Base-by-base conservation (phyloP, 2,329 filamentous ascomycete genomes). In the Colletotrichum sp. region DNA sequence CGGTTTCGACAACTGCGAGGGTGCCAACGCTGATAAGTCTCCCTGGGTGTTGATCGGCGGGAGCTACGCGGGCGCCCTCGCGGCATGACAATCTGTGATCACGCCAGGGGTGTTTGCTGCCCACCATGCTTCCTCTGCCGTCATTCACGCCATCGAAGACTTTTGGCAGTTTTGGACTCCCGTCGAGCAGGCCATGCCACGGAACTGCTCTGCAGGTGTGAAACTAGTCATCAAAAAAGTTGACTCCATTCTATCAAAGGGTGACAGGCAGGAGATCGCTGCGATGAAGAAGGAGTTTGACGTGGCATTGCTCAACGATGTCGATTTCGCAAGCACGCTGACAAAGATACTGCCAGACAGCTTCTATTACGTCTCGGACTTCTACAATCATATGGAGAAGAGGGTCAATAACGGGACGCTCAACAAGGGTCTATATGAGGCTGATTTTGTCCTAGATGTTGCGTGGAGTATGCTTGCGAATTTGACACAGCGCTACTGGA, bases 1-100 rank as follows among this genome's bases (percentile, higher is more conserved):
- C 21, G 82, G 85, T 0, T 89, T 88, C 68, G 86, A 86, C 60
- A 63, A 65, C 21, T 57, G 52, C 9, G 34, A 32, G 8, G 69
- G 60, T 12, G 74, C 73, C 34, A 76, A 87, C 52, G 85, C 87
- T 10, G 80, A 84, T 18, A 83, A 86, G 30, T 87, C 88, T 16
- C 88, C 89, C 0, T 91, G 89, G 89, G 85, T 90, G n/a, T 81
- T 89, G 36, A 82, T 87, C 26, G 89, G 89, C 9, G 89, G 87
- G 9, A 89, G 87, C 5, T 90, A 90, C 76, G 86, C 86, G 36
- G 89, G 89, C 44, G 88, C 87, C 9, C 82, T 90, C 8, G 81
- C 88, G 4, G 88, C 88, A 9, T 89, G 88, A 88, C 86, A 84
- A 13, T 86, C 86, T 28, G 83, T 85, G 16, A 82, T 85, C 15